Percentiles rank a stretch among this genome's conserved stretches.
phyloP scores from a whole-genome alignment of 495 filamentous ascomycete species.

The Tuber magnatum region DNA sequence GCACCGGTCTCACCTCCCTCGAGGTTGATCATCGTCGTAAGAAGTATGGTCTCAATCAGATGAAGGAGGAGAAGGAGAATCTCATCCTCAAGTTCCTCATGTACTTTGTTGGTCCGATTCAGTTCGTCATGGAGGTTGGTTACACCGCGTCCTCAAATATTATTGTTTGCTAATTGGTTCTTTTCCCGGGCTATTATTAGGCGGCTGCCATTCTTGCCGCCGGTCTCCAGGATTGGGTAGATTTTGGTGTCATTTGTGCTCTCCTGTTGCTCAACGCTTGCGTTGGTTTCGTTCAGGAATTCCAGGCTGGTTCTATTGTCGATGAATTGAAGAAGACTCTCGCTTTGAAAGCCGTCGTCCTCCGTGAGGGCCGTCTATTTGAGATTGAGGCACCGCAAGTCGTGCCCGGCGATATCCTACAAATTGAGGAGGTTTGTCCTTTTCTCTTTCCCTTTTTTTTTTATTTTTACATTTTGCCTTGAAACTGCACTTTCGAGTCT shows the following conservation, averaged over 20 bases:
- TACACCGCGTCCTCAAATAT: conserved; percentile 9
- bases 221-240: conserved; percentile 73
- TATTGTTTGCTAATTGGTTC: neutral
- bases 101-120: conserved; percentile 85
- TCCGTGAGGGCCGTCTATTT: conserved; percentile 63
- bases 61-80: conserved; percentile 85
- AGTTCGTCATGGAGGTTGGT: conserved; percentile 85
- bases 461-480: conserved; percentile 13
- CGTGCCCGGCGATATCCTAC: conserved; percentile 83
- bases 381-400: conserved; percentile 72
- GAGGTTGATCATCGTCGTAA: conserved; percentile 63
- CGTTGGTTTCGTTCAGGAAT: conserved; percentile 85
- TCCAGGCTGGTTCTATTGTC: conserved; percentile 82
- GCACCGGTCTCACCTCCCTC: conserved; percentile 57
- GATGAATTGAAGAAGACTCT: conserved; percentile 87
- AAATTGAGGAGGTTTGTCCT: conserved; percentile 63
- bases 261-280: conserved; percentile 70
- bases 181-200: conserved; percentile 43
- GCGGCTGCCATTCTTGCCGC: conserved; percentile 67
- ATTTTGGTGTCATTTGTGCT: conserved; percentile 71
- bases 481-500: neutral
- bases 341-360: conserved; percentile 73
- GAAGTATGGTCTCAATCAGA: conserved; percentile 77
- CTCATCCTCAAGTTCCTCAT: conserved; percentile 72
- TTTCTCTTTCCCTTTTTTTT: no score